phyloP scores from a whole-genome alignment of 129 eudicot genomes.

The Flaveria sonorensis region DNA sequence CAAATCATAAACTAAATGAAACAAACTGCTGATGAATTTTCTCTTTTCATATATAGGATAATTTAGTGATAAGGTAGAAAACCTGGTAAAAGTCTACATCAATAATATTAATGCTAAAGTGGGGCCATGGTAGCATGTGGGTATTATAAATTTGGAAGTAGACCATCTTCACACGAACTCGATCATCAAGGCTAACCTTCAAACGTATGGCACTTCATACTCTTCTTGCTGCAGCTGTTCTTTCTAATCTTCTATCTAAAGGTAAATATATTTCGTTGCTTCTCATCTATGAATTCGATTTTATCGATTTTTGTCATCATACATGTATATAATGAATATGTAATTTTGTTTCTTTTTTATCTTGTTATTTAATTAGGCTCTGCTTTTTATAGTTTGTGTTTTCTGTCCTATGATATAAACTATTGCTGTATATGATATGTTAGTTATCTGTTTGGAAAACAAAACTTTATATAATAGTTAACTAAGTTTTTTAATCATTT shows the following conservation, averaged over 20 bases:
- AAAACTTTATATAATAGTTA: too few relatives aligned
- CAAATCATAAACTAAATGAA: too few relatives aligned
- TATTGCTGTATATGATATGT: background rate
- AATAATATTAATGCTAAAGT: background rate
- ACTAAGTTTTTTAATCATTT: too few relatives aligned
- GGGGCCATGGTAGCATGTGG: background rate
- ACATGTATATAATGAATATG: background rate
- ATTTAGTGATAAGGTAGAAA: background rate
- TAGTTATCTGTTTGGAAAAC: background rate
- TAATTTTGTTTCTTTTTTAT: background rate
- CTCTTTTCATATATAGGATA: too few relatives aligned
- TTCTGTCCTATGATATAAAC: background rate
- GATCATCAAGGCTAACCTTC: constrained; percentile 12
- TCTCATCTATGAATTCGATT: background rate
- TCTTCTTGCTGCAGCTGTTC: constrained; percentile 23
- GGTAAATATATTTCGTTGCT: constrained; percentile 16
- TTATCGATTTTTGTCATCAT: background rate
- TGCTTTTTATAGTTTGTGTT: background rate
- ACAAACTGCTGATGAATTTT: too few relatives aligned
- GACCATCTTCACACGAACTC: background rate
- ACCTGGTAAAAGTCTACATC: constrained; percentile 9
- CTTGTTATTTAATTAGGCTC: background rate
- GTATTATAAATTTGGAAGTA: constrained; percentile 22
- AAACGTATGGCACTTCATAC: constrained; percentile 22
- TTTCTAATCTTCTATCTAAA: constrained; percentile 31